A percentile compares a stretch with the other conserved stretches of the same genome.
Conservation (phyloP, 75 land plant species). For the Cupressus sempervirens region DNA sequence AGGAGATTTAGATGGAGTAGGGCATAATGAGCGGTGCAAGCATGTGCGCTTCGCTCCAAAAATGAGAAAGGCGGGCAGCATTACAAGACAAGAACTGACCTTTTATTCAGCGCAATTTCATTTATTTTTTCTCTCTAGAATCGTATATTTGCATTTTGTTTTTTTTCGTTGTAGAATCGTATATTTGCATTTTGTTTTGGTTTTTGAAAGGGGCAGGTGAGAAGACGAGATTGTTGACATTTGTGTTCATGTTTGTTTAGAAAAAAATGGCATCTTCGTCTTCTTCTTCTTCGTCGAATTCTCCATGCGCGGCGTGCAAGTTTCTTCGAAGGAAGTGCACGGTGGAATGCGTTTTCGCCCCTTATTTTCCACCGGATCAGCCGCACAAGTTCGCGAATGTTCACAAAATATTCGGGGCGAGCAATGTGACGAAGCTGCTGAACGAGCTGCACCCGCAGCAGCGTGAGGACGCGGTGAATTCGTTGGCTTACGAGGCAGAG, state of each 20-base stretch:
- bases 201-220: neutral
- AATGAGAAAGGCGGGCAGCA: neutral
- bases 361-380: constrained; percentile 58
- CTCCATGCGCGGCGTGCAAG: constrained; percentile 62
- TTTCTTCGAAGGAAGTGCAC: constrained; percentile 52
- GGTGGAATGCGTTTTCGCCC: constrained; percentile 49
- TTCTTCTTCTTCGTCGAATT: constrained; percentile 30
- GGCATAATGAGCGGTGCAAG: neutral
- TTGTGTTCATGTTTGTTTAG: neutral
- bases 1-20: neutral
- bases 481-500: constrained; percentile 52
- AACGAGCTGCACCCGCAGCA: constrained; percentile 52
- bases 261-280: constrained; percentile 2
- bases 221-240: neutral
- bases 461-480: constrained; percentile 53
- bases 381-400: constrained; percentile 55
- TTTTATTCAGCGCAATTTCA: neutral
- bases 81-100: neutral
- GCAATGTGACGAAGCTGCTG: constrained; percentile 50
- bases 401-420: constrained; percentile 59
- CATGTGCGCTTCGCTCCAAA: neutral
- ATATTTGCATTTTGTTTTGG: neutral
- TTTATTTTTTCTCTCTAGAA: neutral
- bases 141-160: neutral
- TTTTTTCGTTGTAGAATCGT: neutral